phyloP scores from a whole-genome alignment of 192 early-diverging fungal genomes.

The Gamsiella multidivaricata region DNA sequence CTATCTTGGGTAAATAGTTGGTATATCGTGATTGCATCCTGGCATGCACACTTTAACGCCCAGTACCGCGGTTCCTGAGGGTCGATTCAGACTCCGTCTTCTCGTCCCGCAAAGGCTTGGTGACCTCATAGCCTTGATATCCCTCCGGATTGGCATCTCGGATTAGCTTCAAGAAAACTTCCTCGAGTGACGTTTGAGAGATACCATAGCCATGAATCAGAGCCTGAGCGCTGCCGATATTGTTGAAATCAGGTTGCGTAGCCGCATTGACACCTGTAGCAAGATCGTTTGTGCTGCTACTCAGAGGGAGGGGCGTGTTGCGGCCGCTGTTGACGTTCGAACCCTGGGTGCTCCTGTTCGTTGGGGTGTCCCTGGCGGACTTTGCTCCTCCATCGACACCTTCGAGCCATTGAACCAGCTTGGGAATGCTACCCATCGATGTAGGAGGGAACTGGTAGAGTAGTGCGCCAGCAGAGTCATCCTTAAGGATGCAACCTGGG shows the following conservation, averaged over 20 bases:
- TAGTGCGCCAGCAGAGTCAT: slow-evolving; percentile 77
- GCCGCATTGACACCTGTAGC: background rate
- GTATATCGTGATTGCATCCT: too few relatives aligned
- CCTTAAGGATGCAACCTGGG: slow-evolving; percentile 69
- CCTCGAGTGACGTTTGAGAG: slow-evolving; percentile 74
- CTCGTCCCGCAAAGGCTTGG: slow-evolving; percentile 19
- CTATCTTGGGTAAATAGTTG: too few relatives aligned
- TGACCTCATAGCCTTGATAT: slow-evolving; percentile 55
- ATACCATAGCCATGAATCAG: slow-evolving; percentile 67
- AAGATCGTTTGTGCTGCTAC: slow-evolving; percentile 2
- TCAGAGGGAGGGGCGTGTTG: slow-evolving; percentile 11
- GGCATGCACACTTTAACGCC: too few relatives aligned
- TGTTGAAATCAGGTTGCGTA: background rate
- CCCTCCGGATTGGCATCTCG: slow-evolving; percentile 57
- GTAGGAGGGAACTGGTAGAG: slow-evolving; percentile 71
- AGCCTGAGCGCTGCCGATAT: background rate
- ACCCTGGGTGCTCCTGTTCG: slow-evolving; percentile 14
- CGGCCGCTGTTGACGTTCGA: slow-evolving; percentile 42
- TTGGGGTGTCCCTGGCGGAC: background rate
- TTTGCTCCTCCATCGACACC: slow-evolving; percentile 40
- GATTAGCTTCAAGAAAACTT: slow-evolving; percentile 73
- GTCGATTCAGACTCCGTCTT: slow-evolving; percentile 22
- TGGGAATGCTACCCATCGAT: slow-evolving; percentile 56
- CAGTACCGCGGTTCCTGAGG: slow-evolving; percentile 29
- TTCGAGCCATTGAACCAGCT: slow-evolving; percentile 70